These are phyloP conservation scores for Beauveria sp. DNA, from an alignment of 2,329 filamentous ascomycete species.

Conservation along the genomic window DNA sequence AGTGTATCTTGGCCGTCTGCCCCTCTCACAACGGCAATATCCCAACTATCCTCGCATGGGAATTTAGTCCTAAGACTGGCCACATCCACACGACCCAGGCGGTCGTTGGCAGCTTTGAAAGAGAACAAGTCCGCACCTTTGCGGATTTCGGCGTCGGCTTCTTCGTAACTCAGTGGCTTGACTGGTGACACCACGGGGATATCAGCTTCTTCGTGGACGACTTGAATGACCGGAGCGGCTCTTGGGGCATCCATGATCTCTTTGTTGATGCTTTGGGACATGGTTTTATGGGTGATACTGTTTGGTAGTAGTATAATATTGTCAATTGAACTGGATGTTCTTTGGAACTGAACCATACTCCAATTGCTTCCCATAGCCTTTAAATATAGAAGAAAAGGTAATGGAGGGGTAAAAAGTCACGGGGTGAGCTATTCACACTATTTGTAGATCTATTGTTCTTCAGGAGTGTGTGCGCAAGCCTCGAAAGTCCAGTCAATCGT, in stretches of 20 bases:
- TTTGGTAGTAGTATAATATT: background rate
- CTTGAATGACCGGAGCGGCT: background rate
- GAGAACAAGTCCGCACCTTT: background rate
- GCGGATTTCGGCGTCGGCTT: background rate
- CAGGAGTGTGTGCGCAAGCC: too few relatives aligned
- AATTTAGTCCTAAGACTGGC: background rate
- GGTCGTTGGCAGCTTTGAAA: background rate
- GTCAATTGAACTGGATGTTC: too few relatives aligned
- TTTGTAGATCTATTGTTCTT: too few relatives aligned
- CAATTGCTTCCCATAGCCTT: too few relatives aligned
- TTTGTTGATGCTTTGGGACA: background rate
- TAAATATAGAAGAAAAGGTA: too few relatives aligned
- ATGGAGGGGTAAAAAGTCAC: too few relatives aligned
- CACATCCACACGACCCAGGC: background rate
- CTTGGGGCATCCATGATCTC: background rate
- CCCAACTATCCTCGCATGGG: background rate
- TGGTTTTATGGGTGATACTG: background rate
- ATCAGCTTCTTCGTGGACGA: background rate
- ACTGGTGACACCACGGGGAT: background rate
- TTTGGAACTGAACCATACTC: too few relatives aligned
- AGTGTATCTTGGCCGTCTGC: background rate
- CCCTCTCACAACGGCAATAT: background rate
- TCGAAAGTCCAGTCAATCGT: too few relatives aligned
- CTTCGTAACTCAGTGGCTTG: background rate
- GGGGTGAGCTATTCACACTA: too few relatives aligned